A percentile compares a stretch with the other conserved stretches of the same genome.
These are phyloP conservation scores for Garcia nutans DNA, from an alignment of 345 rosid genomes.

Conservation along the genomic window DNA sequence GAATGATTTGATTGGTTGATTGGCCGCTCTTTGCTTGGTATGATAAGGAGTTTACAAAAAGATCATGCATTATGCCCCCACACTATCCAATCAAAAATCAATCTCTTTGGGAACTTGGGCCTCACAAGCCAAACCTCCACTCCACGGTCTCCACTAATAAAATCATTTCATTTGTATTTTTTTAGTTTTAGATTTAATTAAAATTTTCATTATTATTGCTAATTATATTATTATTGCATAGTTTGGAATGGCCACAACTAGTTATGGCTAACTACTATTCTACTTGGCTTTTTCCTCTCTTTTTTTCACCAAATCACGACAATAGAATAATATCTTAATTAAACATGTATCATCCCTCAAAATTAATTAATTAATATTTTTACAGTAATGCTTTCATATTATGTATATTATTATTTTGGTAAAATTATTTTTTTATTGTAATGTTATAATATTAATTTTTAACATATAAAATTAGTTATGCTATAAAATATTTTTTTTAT, in stretches of 20 bases:
- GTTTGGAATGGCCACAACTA: not conserved
- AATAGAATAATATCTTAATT: not conserved
- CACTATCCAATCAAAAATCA: conserved; percentile 47
- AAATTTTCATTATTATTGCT: not conserved
- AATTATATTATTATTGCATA: conserved; percentile 15
- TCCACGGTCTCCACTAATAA: conserved; percentile 35
- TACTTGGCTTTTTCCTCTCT: not conserved
- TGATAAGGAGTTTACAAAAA: conserved; percentile 37
- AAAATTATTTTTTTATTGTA: no score
- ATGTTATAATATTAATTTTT: no score
- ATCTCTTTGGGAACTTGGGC: conserved; percentile 98
- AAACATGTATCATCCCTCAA: not conserved
- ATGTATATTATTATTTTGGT: no score
- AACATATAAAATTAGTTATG: no score
- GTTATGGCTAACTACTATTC: no score
- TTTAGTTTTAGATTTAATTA: conserved; percentile 16
- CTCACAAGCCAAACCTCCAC: conserved; percentile 40
- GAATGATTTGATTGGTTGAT: conserved; percentile 31
- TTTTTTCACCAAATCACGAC: not conserved
- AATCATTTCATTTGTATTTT: conserved; percentile 29
- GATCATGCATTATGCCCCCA: conserved; percentile 40
- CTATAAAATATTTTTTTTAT: no score
- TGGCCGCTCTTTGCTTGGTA: conserved; percentile 43
- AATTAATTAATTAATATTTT: no score
- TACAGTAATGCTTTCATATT: no score